These are phyloP conservation scores for Lasiosphaeria miniovina DNA, from an alignment of 495 filamentous ascomycete species.

Conservation along the genomic window DNA sequence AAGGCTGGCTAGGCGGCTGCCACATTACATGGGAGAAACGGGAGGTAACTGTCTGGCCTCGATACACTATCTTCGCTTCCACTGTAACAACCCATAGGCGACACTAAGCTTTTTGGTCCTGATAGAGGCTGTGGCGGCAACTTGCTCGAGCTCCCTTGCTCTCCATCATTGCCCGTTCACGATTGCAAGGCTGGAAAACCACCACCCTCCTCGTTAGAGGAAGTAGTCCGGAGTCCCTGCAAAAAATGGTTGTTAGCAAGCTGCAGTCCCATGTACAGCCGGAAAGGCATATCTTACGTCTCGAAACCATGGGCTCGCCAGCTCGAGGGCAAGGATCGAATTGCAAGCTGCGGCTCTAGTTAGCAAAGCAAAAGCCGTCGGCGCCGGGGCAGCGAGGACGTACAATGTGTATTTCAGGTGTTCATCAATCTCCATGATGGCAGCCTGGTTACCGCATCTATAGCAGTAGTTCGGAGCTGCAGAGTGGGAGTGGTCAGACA, in stretches of 20 bases:
- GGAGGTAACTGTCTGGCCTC: not conserved
- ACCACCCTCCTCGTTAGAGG: conserved; percentile 57
- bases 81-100: not conserved
- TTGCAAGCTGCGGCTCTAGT: conserved; percentile 69
- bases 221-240: conserved; percentile 92
- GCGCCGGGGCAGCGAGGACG: conserved; percentile 37
- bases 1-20: not conserved
- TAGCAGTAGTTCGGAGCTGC: conserved; percentile 96
- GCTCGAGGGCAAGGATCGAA: conserved; percentile 98
- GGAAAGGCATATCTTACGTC: conserved; percentile 53
- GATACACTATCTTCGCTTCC: conserved; percentile 4
- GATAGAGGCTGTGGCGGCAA: conserved; percentile 5
- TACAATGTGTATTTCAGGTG: conserved; percentile 99
- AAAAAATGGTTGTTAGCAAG: conserved; percentile 17
- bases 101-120: not conserved
- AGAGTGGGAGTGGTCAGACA: conserved; percentile 8
- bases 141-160: not conserved
- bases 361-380: conserved; percentile 15
- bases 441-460: conserved; percentile 96
- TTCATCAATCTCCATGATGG: conserved; percentile 99
- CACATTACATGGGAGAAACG: not conserved
- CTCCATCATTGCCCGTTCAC: conserved; percentile 4
- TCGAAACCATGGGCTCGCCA: conserved; percentile 97
- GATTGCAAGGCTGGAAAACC: not conserved
- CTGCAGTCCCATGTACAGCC: not conserved